phyloP scores from a whole-genome alignment of 495 filamentous ascomycete genomes.

The Penicillium herquei region DNA sequence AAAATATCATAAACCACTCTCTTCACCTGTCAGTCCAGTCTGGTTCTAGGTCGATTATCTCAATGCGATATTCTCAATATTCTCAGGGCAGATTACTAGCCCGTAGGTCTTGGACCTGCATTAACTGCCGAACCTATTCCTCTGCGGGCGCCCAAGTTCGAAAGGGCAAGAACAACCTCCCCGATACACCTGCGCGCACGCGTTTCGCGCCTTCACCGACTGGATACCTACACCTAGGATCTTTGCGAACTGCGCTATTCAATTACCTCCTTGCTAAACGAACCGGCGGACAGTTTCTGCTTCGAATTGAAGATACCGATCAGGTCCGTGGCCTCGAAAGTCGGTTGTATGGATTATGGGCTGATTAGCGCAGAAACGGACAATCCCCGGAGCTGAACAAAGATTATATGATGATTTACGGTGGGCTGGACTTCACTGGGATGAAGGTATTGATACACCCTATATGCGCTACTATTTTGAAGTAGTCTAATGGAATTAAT shows the following conservation, averaged over 20 bases:
- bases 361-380: conserved; percentile 64
- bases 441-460: conserved; percentile 63
- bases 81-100: conserved; percentile 25
- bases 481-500: background rate
- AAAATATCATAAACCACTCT: background rate
- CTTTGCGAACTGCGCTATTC: conserved; percentile 85
- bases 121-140: conserved; percentile 39
- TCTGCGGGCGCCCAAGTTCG: conserved; percentile 24
- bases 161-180: conserved; percentile 38
- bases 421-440: conserved; percentile 91
- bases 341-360: conserved; percentile 1
- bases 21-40: background rate
- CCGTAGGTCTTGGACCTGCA: conserved; percentile 42
- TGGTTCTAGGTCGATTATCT: background rate
- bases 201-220: conserved; percentile 96
- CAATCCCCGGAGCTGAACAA: conserved; percentile 73
- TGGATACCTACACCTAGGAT: conserved; percentile 88
- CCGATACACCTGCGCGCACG: conserved; percentile 71
- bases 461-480: background rate
- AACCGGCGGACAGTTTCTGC: conserved; percentile 88
- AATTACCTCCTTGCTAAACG: conserved; percentile 86
- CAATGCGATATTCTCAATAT: conserved; percentile 28
- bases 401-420: conserved; percentile 72
- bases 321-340: conserved; percentile 54
- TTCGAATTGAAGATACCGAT: conserved; percentile 95